Conservation (phyloP, 352 stramenopile species). For the Globisporangium camurandrum region DNA sequence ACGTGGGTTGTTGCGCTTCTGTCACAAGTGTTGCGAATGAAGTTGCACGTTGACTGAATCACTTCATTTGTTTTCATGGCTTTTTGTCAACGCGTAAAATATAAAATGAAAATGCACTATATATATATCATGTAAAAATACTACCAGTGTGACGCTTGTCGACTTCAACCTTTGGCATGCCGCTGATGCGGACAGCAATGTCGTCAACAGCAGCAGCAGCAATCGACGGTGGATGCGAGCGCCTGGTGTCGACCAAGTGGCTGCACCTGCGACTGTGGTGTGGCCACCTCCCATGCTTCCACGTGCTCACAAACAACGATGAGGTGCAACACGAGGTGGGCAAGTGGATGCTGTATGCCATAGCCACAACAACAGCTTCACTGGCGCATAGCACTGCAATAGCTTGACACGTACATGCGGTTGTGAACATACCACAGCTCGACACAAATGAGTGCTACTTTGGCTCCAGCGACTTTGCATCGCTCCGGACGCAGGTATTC, state of each 20-base stretch:
- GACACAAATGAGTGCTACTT: constrained; percentile 30
- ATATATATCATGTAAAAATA: not conserved
- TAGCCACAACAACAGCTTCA: too few relatives aligned
- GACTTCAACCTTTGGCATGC: not conserved
- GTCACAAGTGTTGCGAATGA: constrained; percentile 1
- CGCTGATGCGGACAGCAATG: too few relatives aligned
- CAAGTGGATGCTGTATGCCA: not conserved
- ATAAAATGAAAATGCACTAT: not conserved
- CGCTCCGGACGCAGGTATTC: constrained; percentile 30
- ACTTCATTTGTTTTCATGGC: not conserved
- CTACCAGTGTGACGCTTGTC: too few relatives aligned
- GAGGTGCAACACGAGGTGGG: constrained; percentile 24
- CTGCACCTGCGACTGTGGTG: constrained; percentile 33
- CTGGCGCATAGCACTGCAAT: not conserved
- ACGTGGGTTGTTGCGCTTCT: not conserved
- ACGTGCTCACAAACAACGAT: constrained; percentile 19
- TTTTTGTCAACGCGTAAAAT: not conserved
- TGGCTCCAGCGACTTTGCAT: constrained; percentile 21
- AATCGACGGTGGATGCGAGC: not conserved
- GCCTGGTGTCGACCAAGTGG: constrained; percentile 22
- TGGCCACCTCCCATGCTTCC: constrained; percentile 36
- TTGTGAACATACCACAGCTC: too few relatives aligned
- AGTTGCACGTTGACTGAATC: not conserved
- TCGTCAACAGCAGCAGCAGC: not conserved
- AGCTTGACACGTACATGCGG: not conserved